These are phyloP conservation scores for Spergularia azorica DNA, from an alignment of 179 eudicot genomes.

Conservation along the genomic window DNA sequence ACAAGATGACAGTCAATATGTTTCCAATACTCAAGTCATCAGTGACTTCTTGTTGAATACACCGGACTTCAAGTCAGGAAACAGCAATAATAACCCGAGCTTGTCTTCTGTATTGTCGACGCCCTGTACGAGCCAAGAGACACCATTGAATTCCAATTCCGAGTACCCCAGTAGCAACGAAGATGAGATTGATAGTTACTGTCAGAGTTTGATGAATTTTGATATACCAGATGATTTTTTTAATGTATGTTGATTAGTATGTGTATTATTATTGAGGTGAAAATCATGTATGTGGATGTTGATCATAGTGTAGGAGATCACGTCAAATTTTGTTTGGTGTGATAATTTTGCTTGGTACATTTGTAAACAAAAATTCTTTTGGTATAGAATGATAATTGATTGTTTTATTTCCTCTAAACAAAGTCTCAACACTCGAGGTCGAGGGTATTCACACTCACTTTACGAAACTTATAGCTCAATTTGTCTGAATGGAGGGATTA, in stretches of 20 bases:
- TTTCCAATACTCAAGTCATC: conserved; percentile 29
- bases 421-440: too few species aligned
- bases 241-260: conserved; percentile 30
- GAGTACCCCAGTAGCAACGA: conserved; percentile 39
- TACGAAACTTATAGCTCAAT: too few species aligned
- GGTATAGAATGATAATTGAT: neutral
- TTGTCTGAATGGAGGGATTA: too few species aligned
- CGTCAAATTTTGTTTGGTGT: conserved; percentile 16
- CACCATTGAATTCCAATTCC: conserved; percentile 54
- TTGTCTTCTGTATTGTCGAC: conserved; percentile 48
- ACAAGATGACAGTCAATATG: neutral
- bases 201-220: conserved; percentile 51
- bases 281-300: neutral
- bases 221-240: conserved; percentile 57
- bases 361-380: neutral
- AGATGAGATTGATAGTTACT: conserved; percentile 79
- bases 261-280: neutral
- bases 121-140: conserved; percentile 58
- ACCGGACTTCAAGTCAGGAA: conserved; percentile 33
- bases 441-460: too few species aligned
- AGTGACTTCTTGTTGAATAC: conserved; percentile 42
- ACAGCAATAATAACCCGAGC: conserved; percentile 33
- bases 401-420: neutral
- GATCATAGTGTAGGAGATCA: conserved; percentile 11
- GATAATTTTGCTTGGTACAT: conserved; percentile 21